phyloP scores from a whole-genome alignment of 352 stramenopile species.

The Peronospora farinosa region DNA sequence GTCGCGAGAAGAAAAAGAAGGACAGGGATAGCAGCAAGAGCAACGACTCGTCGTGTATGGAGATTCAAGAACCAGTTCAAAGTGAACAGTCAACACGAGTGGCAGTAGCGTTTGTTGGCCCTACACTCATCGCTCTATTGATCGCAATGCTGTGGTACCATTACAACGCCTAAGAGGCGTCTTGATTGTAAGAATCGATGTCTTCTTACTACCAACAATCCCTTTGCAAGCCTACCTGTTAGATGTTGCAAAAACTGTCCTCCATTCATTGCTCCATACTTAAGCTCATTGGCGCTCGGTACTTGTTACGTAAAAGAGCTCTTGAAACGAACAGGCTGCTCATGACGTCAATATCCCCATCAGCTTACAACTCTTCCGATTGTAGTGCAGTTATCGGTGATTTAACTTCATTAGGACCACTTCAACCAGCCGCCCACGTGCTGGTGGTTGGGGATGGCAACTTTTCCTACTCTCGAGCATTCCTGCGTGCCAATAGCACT shows the following conservation, averaged over 20 bases:
- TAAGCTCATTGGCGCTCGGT: too few species aligned
- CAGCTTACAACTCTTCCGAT: conserved; percentile 1
- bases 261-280: background rate
- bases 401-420: conserved; percentile 51
- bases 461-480: conserved; percentile 77
- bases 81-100: conserved; percentile 25
- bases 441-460: conserved; percentile 81
- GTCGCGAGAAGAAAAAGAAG: conserved; percentile 46
- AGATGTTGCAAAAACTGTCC: background rate
- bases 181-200: background rate
- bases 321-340: background rate
- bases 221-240: background rate
- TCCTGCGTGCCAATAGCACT: conserved; percentile 45
- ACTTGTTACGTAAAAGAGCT: too few species aligned
- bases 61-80: conserved; percentile 5
- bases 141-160: conserved; percentile 44
- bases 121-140: conserved; percentile 41
- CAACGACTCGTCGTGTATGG: conserved; percentile 2
- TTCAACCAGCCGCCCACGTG: conserved; percentile 27
- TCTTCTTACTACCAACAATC: too few species aligned
- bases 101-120: conserved; percentile 39
- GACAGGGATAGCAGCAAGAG: conserved; percentile 9
- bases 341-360: conserved; percentile 5
- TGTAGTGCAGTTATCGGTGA: conserved; percentile 23
- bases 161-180: conserved; percentile 19